Percentiles rank a stretch among this genome's conserved stretches.
phyloP scores from a whole-genome alignment of 257 asterid genomes.

The Capsicum chinense region DNA sequence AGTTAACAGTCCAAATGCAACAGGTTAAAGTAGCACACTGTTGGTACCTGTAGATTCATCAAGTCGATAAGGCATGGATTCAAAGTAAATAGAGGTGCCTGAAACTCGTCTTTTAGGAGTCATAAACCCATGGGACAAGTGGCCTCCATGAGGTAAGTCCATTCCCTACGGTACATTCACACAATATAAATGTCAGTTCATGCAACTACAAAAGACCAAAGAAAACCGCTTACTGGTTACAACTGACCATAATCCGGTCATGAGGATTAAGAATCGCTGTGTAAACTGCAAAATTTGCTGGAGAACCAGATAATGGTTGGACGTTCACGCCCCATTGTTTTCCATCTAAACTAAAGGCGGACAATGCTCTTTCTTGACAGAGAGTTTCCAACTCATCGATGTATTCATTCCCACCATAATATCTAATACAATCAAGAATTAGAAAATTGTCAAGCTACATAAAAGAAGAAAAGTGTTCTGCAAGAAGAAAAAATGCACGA shows the following conservation, averaged over 20 bases:
- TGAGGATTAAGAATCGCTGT: conserved; percentile 90
- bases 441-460: background rate
- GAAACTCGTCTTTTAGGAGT: conserved; percentile 92
- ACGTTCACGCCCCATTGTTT: conserved; percentile 91
- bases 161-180: conserved; percentile 57
- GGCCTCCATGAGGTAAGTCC: conserved; percentile 99
- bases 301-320: conserved; percentile 94
- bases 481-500: background rate
- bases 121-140: conserved; percentile 96
- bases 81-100: conserved; percentile 91
- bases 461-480: conserved; percentile 11
- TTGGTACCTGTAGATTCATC: conserved; percentile 84
- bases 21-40: background rate
- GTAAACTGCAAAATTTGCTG: conserved; percentile 95
- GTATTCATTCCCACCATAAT: conserved; percentile 90
- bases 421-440: conserved; percentile 45
- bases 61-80: conserved; percentile 91
- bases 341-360: conserved; percentile 81
- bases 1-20: conserved; percentile 7
- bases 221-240: background rate
- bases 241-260: conserved; percentile 83
- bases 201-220: conserved; percentile 11
- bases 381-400: conserved; percentile 90
- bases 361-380: conserved; percentile 92
- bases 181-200: conserved; percentile 18